These are phyloP conservation scores for Ilex paraguariensis DNA, from an alignment of 305 asterid species.

Conservation along the genomic window DNA sequence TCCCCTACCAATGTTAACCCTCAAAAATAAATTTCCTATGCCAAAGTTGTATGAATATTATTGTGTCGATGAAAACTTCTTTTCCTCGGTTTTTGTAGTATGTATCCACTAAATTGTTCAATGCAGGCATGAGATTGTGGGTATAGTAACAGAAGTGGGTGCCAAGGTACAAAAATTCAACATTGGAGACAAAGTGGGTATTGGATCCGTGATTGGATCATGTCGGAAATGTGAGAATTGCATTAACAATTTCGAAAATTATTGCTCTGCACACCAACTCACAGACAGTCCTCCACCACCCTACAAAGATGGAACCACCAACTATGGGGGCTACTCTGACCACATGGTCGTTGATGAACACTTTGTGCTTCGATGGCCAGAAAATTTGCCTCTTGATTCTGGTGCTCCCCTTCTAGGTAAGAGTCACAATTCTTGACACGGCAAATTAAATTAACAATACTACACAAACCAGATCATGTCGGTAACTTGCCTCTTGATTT, in stretches of 20 bases:
- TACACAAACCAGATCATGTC: too few species aligned
- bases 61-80: too few species aligned
- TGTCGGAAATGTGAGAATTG: slow-evolving; percentile 10
- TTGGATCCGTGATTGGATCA: slow-evolving; percentile 16
- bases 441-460: too few species aligned
- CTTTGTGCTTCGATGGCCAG: slow-evolving; percentile 10
- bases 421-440: too few species aligned
- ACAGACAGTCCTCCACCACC: not conserved
- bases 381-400: slow-evolving; percentile 9
- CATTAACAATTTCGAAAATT: not conserved
- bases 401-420: slow-evolving; percentile 7
- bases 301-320: slow-evolving; percentile 9
- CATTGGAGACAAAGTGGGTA: slow-evolving; percentile 10
- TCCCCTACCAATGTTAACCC: too few species aligned
- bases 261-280: not conserved
- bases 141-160: slow-evolving; percentile 6
- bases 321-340: slow-evolving; percentile 12
- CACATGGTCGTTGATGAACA: slow-evolving; percentile 8
- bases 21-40: too few species aligned
- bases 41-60: too few species aligned
- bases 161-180: slow-evolving; percentile 10
- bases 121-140: slow-evolving; percentile 9
- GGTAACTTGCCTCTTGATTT: too few species aligned
- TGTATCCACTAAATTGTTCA: not conserved
- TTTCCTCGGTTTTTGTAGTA: too few species aligned